Conservation (phyloP, 768 basidiomycete species). For the Lentinus tigrinus region DNA sequence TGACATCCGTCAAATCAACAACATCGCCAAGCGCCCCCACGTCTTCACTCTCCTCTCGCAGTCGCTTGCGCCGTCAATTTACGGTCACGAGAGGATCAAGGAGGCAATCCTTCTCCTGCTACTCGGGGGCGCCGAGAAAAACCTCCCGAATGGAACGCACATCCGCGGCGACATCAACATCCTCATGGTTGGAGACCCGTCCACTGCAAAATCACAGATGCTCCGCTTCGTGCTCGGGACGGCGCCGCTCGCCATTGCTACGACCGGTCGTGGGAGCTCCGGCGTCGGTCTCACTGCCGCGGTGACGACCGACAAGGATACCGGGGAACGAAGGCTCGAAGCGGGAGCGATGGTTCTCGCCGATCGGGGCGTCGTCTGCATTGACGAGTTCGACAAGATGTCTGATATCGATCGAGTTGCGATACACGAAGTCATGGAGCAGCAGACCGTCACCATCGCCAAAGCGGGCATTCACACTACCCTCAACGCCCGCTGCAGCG, state of each 20-base stretch:
- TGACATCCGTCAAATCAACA: constrained; percentile 95
- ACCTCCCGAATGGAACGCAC: constrained; percentile 94
- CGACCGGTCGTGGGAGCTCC: constrained; percentile 96
- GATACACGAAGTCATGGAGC: constrained; percentile 99
- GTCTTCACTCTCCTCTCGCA: constrained; percentile 89
- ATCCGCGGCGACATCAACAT: constrained; percentile 99
- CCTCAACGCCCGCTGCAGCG: constrained; percentile 95
- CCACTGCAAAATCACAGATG: constrained; percentile 97
- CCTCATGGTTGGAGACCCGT: constrained; percentile 98
- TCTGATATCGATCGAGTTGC: constrained; percentile 97
- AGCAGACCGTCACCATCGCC: constrained; percentile 98
- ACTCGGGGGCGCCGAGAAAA: constrained; percentile 97
- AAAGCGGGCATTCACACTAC: constrained; percentile 99
- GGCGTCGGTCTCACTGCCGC: constrained; percentile 99
- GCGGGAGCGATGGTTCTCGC: constrained; percentile 99
- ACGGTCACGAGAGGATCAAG: constrained; percentile 95
- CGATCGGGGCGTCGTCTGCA: constrained; percentile 97
- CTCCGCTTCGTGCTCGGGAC: constrained; percentile 94
- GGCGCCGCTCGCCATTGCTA: constrained; percentile 96
- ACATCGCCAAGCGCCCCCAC: constrained; percentile 81
- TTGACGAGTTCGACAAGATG: constrained; percentile 99
- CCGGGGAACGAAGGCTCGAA: constrained; percentile 93
- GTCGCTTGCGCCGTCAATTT: constrained; percentile 97
- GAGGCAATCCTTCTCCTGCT: constrained; percentile 89
- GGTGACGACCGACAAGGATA: constrained; percentile 97